These are phyloP conservation scores for Erucastrum elatum DNA, from an alignment of 345 rosid genomes.

Conservation along the genomic window DNA sequence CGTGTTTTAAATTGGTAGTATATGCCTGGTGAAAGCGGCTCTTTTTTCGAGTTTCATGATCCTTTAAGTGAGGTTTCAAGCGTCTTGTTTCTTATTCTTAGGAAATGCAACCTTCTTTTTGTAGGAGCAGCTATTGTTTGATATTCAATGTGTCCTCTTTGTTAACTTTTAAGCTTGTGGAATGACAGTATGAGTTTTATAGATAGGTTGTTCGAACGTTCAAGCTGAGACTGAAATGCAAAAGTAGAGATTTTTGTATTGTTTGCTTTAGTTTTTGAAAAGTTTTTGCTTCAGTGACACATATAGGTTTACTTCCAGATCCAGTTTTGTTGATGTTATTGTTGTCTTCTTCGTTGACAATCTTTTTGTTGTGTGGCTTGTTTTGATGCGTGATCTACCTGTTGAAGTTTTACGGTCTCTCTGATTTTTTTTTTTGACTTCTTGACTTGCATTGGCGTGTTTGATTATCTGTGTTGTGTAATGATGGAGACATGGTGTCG, in stretches of 20 bases:
- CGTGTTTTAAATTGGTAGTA: background rate
- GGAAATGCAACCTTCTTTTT: background rate
- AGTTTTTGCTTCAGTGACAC: background rate
- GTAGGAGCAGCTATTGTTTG: background rate
- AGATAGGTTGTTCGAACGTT: background rate
- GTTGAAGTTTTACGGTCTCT: background rate
- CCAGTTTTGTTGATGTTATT: background rate
- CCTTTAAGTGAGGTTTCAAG: background rate
- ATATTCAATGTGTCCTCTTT: background rate
- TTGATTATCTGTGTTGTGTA: background rate
- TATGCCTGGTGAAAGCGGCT: background rate
- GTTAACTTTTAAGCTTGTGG: background rate
- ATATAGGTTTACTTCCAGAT: background rate
- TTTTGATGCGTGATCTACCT: background rate
- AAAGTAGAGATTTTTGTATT: background rate
- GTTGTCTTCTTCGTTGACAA: background rate
- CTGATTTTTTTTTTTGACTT: background rate
- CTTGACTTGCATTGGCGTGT: background rate
- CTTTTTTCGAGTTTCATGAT: background rate
- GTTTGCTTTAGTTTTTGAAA: background rate
- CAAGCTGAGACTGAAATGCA: background rate
- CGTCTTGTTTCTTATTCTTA: slow-evolving; percentile 1
- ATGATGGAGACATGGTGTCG: background rate
- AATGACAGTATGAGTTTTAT: background rate
- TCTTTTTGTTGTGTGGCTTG: background rate